Conservation (phyloP, 179 eudicot genomes). For the Nepenthes alata region DNA sequence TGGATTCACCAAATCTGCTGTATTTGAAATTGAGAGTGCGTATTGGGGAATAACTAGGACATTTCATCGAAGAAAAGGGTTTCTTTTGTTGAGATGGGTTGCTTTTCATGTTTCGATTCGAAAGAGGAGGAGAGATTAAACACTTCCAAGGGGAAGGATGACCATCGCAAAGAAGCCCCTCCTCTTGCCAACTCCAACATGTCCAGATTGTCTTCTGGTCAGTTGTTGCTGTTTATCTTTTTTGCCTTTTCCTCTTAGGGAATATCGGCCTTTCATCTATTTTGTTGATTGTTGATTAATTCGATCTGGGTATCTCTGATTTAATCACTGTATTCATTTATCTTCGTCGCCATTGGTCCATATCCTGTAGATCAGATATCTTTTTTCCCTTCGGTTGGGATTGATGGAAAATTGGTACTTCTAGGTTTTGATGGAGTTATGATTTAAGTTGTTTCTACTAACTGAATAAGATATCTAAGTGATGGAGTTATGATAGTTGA, state of each 20-base stretch:
- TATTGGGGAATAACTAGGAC: no score
- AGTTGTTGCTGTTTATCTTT: background rate
- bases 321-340: background rate
- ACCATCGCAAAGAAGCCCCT: conserved; percentile 18
- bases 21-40: no score
- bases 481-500: background rate
- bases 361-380: background rate
- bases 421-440: background rate
- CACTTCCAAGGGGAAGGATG: conserved; percentile 19
- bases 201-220: conserved; percentile 39
- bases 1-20: no score
- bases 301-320: conserved; percentile 3
- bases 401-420: background rate
- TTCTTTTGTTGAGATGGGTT: conserved; percentile 22
- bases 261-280: no score
- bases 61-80: background rate
- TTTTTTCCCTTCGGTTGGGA: background rate
- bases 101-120: conserved; percentile 40
- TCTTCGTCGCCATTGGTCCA: background rate
- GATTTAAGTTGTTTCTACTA: background rate
- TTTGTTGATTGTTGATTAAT: conserved; percentile 2
- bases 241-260: no score
- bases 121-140: conserved; percentile 40
- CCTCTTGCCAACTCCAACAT: conserved; percentile 21
- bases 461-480: no score